Evolutionary conservation across 108 stramenopile species (phyloP).

Genomic region (Cyclotella baltica): DNA sequence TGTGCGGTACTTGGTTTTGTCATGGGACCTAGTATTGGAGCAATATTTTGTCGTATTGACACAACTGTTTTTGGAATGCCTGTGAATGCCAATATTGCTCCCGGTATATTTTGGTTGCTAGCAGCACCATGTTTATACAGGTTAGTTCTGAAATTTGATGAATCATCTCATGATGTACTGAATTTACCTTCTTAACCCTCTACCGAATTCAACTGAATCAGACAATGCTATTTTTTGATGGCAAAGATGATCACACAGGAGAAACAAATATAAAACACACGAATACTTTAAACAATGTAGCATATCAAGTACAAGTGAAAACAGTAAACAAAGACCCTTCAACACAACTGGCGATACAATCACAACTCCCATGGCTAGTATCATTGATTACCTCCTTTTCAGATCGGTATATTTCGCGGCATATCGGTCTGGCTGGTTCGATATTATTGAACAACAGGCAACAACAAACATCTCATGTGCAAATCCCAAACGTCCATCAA

Average conservation of each 20-base stretch:
- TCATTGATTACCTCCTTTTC: conserved; percentile 44
- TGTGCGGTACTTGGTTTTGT: background rate
- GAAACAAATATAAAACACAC: background rate
- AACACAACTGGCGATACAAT: conserved; percentile 50
- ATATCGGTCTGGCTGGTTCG: conserved; percentile 41
- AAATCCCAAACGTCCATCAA: no score
- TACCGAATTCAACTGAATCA: background rate
- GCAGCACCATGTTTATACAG: conserved; percentile 37
- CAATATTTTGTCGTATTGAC: conserved; percentile 20
- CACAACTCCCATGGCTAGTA: conserved; percentile 49
- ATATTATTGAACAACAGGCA: conserved; percentile 38
- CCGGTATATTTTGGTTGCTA: conserved; percentile 43
- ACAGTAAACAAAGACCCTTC: conserved; percentile 12
- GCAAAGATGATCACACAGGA: conserved; percentile 38
- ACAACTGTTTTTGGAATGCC: conserved; percentile 22
- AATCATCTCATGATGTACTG: background rate
- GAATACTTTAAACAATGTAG: background rate
- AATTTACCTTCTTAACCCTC: background rate
- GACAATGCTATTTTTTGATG: conserved; percentile 36
- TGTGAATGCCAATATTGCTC: conserved; percentile 49
- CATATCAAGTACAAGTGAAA: background rate
- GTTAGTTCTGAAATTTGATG: background rate
- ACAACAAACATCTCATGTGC: no score
- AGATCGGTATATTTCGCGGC: conserved; percentile 26
- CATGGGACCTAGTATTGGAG: background rate